A percentile compares a stretch with the other conserved stretches of the same genome.
Conservation (phyloP, 2,329 filamentous ascomycete genomes). For the Parafenestella ontariensis region DNA sequence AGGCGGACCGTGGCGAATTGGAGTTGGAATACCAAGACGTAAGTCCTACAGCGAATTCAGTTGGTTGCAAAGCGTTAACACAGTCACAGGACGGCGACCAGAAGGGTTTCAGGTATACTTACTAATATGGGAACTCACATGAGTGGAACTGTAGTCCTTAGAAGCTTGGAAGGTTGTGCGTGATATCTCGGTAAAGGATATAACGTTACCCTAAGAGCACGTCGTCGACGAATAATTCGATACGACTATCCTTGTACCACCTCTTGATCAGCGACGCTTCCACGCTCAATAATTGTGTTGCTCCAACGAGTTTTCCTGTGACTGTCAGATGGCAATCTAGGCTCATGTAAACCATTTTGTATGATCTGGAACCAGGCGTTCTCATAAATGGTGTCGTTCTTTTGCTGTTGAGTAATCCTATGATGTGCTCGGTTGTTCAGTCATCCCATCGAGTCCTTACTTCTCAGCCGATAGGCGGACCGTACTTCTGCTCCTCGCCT, state of each 20-base stretch:
- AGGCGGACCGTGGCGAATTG: conserved; percentile 51
- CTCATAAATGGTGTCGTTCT: neutral
- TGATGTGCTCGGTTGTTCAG: neutral
- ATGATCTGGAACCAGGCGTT: neutral
- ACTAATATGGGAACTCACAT: conserved; percentile 12
- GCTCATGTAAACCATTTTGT: too few species aligned
- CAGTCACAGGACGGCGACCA: conserved; percentile 35
- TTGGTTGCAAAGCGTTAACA: conserved; percentile 16
- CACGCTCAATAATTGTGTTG: neutral
- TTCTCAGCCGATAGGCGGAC: neutral
- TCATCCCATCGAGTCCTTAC: neutral
- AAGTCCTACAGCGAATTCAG: conserved; percentile 16
- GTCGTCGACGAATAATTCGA: neutral
- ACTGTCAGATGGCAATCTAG: too few species aligned
- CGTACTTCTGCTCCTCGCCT: neutral
- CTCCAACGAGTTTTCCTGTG: neutral
- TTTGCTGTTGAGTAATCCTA: neutral
- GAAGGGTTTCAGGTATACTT: conserved; percentile 46
- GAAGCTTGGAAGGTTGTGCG: neutral
- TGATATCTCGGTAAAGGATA: neutral
- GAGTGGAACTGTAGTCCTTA: neutral
- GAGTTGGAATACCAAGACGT: conserved; percentile 50
- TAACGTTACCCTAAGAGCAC: neutral
- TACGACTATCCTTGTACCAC: neutral
- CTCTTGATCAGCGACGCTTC: neutral